Evolutionary conservation across 2,329 filamentous ascomycete genomes (phyloP).

Genomic region (Biscogniauxia sp.): DNA sequence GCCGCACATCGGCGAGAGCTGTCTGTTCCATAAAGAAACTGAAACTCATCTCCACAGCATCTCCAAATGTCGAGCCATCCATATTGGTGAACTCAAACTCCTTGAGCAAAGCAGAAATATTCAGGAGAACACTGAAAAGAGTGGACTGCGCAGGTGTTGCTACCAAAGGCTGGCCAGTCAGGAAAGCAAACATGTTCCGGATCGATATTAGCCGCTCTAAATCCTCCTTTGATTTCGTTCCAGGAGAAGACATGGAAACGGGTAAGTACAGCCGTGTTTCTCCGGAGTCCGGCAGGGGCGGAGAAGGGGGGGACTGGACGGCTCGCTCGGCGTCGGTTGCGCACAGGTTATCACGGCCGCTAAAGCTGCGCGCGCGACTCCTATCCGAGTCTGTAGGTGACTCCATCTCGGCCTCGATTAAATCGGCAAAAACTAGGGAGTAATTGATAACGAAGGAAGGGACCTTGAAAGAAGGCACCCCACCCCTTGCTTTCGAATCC

Average conservation of each 20-base stretch:
- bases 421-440: conserved; percentile 53
- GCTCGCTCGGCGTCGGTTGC: conserved; percentile 48
- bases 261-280: conserved; percentile 56
- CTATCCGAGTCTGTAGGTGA: conserved; percentile 30
- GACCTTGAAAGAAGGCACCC: conserved; percentile 60
- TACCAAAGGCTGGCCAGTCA: conserved; percentile 62
- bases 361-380: conserved; percentile 44
- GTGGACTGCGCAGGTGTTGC: conserved; percentile 52
- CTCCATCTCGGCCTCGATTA: conserved; percentile 46
- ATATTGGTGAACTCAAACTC: conserved; percentile 56
- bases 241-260: conserved; percentile 37
- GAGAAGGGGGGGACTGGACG: conserved; percentile 37
- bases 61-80: conserved; percentile 60
- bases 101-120: conserved; percentile 52
- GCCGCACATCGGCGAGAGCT: conserved; percentile 72
- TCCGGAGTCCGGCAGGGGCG: conserved; percentile 35
- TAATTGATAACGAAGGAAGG: conserved; percentile 51
- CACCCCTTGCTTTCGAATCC: conserved; percentile 47
- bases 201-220: conserved; percentile 57
- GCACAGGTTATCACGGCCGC: conserved; percentile 45
- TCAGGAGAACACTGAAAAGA: conserved; percentile 53
- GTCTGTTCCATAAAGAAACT: conserved; percentile 75
- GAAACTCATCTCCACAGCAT: conserved; percentile 63
- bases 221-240: conserved; percentile 40
- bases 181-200: conserved; percentile 65